Evolutionary conservation across 768 basidiomycete genomes (phyloP).

Genomic region (Agaricus bisporus): DNA sequence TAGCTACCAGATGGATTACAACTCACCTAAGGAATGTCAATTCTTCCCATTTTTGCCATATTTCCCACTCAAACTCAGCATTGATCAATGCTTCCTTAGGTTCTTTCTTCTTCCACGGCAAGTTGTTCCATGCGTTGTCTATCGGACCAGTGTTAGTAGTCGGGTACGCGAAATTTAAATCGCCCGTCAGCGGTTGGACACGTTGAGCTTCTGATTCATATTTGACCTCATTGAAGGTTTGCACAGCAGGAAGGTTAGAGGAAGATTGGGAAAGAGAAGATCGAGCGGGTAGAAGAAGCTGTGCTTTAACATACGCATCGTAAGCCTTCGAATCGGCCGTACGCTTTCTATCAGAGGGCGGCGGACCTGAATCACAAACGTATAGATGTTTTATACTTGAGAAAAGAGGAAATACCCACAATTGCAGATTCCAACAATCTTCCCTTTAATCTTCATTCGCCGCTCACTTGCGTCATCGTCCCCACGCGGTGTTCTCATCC

Average conservation of each 20-base stretch:
- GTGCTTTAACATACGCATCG: conserved; percentile 35
- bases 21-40: conserved; percentile 47
- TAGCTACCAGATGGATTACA: not conserved
- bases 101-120: conserved; percentile 37
- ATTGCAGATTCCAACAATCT: conserved; percentile 39
- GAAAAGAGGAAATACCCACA: conserved; percentile 23
- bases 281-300: conserved; percentile 34
- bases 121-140: conserved; percentile 18
- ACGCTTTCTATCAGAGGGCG: conserved; percentile 30
- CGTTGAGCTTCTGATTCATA: conserved; percentile 1
- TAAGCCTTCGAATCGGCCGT: conserved; percentile 24
- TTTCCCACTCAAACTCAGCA: conserved; percentile 40
- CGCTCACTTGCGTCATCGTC: conserved; percentile 10
- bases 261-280: conserved; percentile 2
- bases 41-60: conserved; percentile 37
- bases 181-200: conserved; percentile 2
- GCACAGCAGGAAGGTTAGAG: not conserved
- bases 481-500: conserved; percentile 6
- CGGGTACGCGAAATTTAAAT: conserved; percentile 4
- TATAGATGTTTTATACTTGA: not conserved
- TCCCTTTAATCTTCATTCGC: conserved; percentile 20
- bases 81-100: conserved; percentile 39
- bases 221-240: not conserved
- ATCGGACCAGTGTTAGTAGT: not conserved
- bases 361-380: conserved; percentile 31